Percentiles rank a stretch among this genome's conserved stretches.
Conservation (phyloP, 306 rosid species). For the Trifolium dubium region DNA sequence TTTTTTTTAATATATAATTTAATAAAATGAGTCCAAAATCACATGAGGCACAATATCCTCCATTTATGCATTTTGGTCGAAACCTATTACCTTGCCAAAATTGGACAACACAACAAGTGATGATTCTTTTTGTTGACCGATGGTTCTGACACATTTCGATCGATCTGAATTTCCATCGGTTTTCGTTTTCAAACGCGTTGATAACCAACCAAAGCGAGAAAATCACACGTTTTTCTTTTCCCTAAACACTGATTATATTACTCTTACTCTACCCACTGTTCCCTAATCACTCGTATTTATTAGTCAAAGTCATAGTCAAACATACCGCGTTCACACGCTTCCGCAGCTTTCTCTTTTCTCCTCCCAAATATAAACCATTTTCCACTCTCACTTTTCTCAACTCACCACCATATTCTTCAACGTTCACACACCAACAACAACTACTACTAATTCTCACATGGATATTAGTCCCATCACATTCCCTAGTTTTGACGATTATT, state of each 20-base stretch:
- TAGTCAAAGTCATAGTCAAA: conserved; percentile 40
- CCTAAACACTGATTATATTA: not conserved
- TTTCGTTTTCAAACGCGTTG: conserved; percentile 21
- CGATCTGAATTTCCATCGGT: not conserved
- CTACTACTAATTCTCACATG: conserved; percentile 41
- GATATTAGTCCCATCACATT: conserved; percentile 55
- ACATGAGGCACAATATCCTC: too few relatives aligned
- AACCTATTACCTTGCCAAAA: too few relatives aligned
- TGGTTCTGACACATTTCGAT: conserved; percentile 12
- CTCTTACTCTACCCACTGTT: not conserved
- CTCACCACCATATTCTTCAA: conserved; percentile 14
- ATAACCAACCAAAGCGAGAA: not conserved
- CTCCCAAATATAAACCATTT: not conserved
- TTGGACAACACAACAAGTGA: not conserved
- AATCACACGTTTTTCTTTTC: conserved; percentile 21
- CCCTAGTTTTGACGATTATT: conserved; percentile 56
- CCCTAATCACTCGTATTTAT: too few relatives aligned
- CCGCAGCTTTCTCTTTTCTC: not conserved
- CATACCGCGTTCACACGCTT: conserved; percentile 42
- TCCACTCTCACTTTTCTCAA: not conserved
- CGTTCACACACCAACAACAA: conserved; percentile 50
- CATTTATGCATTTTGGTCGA: too few relatives aligned
- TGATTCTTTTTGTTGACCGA: conserved; percentile 18
- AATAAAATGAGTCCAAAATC: too few relatives aligned
- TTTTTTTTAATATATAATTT: too few relatives aligned